Evolutionary conservation across 306 rosid genomes (phyloP).

Genomic region (Begonia fuchsioides): DNA sequence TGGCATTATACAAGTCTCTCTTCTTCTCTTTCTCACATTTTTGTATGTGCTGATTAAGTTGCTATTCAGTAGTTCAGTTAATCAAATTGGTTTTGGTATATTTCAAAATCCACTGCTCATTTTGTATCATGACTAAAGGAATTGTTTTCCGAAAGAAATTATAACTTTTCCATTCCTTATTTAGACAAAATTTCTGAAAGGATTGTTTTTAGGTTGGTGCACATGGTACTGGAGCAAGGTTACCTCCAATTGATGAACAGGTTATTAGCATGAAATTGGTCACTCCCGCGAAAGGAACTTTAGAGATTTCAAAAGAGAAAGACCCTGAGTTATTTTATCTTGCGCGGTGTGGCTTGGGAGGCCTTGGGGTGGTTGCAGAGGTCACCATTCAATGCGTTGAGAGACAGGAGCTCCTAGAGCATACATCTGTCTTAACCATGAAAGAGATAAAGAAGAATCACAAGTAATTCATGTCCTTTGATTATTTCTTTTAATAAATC

Average conservation of each 20-base stretch:
- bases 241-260: constrained; percentile 98
- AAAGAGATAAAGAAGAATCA: constrained; percentile 88
- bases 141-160: too few species aligned
- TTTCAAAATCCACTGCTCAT: too few species aligned
- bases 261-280: constrained; percentile 77
- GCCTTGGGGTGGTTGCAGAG: constrained; percentile 95
- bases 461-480: constrained; percentile 30
- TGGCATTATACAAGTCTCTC: constrained; percentile 79
- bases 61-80: too few species aligned
- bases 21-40: too few species aligned
- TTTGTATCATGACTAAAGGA: too few species aligned
- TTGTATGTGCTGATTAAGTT: too few species aligned
- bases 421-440: constrained; percentile 57
- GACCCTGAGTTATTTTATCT: constrained; percentile 83
- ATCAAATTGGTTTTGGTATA: too few species aligned
- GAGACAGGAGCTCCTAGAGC: constrained; percentile 95
- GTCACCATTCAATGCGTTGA: constrained; percentile 96
- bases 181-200: neutral
- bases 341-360: constrained; percentile 97
- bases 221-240: constrained; percentile 88
- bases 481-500: neutral
- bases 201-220: constrained; percentile 78
- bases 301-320: constrained; percentile 69
- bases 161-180: too few species aligned
- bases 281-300: constrained; percentile 90